Percentiles rank a stretch among this genome's conserved stretches.
Evolutionary conservation across 495 filamentous ascomycete species (phyloP).

Genomic region (Emericellopsis terricola): DNA sequence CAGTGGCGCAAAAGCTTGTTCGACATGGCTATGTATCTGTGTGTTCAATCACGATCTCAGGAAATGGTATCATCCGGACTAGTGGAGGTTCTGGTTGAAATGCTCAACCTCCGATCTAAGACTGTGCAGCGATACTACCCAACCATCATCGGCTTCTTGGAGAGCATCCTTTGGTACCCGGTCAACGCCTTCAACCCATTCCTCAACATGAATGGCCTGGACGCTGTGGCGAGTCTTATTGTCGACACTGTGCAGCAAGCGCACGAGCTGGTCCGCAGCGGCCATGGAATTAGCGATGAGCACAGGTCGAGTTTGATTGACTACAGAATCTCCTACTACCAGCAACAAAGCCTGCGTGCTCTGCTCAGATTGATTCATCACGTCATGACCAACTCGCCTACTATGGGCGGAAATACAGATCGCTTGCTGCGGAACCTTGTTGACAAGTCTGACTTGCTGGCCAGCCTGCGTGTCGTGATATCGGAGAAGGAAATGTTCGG

Average conservation of each 20-base stretch:
- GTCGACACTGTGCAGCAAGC: constrained; percentile 61
- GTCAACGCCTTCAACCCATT: constrained; percentile 65
- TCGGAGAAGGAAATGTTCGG: constrained; percentile 63
- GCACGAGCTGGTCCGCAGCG: constrained; percentile 39
- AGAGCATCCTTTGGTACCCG: constrained; percentile 66
- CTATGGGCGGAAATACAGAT: constrained; percentile 61
- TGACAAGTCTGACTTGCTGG: constrained; percentile 72
- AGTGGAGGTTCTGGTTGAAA: constrained; percentile 75
- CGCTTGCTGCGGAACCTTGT: constrained; percentile 82
- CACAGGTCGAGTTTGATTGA: constrained; percentile 72
- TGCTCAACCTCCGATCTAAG: constrained; percentile 64
- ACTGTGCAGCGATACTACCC: constrained; percentile 70
- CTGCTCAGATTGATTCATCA: constrained; percentile 93
- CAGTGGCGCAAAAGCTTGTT: constrained; percentile 85
- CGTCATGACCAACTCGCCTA: constrained; percentile 62
- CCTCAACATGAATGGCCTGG: constrained; percentile 62
- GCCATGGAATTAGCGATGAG: constrained; percentile 55
- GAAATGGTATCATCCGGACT: constrained; percentile 72
- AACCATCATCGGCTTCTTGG: constrained; percentile 67
- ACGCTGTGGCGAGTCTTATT: constrained; percentile 70
- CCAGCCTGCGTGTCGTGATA: constrained; percentile 64
- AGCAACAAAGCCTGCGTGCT: constrained; percentile 83
- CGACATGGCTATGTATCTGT: constrained; percentile 57
- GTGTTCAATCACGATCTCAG: no score
- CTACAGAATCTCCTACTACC: constrained; percentile 80